Percentiles rank a stretch among this genome's conserved stretches.
Conservation (phyloP, 257 asterid species). For the Ehretia macrophylla region DNA sequence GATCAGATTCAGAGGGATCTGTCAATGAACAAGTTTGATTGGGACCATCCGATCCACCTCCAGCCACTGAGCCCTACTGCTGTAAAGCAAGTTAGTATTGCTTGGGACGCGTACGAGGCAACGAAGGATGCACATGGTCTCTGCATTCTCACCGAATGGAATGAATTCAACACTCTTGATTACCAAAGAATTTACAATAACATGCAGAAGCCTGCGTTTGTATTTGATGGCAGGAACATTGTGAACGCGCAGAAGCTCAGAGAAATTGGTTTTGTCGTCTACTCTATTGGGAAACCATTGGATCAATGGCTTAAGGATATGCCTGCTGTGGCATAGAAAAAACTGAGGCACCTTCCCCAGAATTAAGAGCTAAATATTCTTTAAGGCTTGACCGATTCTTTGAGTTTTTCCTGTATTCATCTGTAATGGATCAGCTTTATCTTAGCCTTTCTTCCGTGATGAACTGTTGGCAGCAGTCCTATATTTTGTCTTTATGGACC, state of each 20-base stretch:
- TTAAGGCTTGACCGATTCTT: slow-evolving; percentile 8
- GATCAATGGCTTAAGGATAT: slow-evolving; percentile 29
- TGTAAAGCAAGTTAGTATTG: slow-evolving; percentile 31
- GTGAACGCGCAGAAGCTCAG: slow-evolving; percentile 22
- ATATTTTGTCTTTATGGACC: too few relatives aligned
- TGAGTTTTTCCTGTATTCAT: not conserved
- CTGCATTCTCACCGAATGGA: slow-evolving; percentile 48
- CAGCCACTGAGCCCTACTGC: slow-evolving; percentile 43
- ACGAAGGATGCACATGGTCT: slow-evolving; percentile 41
- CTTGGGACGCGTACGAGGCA: slow-evolving; percentile 45
- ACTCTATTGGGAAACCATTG: slow-evolving; percentile 32
- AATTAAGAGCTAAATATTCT: not conserved
- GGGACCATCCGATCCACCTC: slow-evolving; percentile 45
- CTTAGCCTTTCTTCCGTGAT: too few relatives aligned
- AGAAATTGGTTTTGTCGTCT: slow-evolving; percentile 31
- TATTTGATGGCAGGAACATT: slow-evolving; percentile 31
- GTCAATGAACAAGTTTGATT: slow-evolving; percentile 40
- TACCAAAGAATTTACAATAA: slow-evolving; percentile 32
- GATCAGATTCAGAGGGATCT: slow-evolving; percentile 44
- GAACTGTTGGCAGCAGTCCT: too few relatives aligned
- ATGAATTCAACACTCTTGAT: slow-evolving; percentile 36
- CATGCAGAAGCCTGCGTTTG: slow-evolving; percentile 49
- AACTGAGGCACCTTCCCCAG: too few relatives aligned
- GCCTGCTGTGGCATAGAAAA: slow-evolving; percentile 19
- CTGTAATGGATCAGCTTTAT: too few relatives aligned